Evolutionary conservation across 1,284 basidiomycete genomes (phyloP).

Genomic region (Trametes hirsuta): DNA sequence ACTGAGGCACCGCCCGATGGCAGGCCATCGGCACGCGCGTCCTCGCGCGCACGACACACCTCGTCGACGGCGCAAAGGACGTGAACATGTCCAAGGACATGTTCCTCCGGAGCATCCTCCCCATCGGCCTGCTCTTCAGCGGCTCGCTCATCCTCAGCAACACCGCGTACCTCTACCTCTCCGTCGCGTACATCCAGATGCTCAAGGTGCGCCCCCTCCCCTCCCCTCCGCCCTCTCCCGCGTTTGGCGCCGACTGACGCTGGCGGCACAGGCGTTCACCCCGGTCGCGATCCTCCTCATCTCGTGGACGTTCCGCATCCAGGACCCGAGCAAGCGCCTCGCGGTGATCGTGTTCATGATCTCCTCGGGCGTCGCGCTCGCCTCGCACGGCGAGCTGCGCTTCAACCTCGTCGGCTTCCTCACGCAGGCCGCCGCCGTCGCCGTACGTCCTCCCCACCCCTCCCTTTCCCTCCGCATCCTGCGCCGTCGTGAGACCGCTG

Average conservation of each 20-base stretch:
- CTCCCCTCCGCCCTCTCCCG: neutral
- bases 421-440: constrained; percentile 81
- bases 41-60: constrained; percentile 83
- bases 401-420: constrained; percentile 91
- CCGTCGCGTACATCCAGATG: constrained; percentile 97
- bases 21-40: constrained; percentile 89
- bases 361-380: constrained; percentile 87
- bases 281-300: constrained; percentile 96
- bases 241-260: neutral
- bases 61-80: constrained; percentile 90
- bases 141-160: constrained; percentile 92
- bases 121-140: constrained; percentile 92
- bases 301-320: constrained; percentile 88
- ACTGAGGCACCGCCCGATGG: no score
- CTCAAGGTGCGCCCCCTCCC: constrained; percentile 69
- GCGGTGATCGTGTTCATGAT: constrained; percentile 91
- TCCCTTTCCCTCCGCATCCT: neutral
- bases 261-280: constrained; percentile 77
- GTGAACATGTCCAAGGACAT: constrained; percentile 83
- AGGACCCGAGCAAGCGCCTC: constrained; percentile 85
- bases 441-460: constrained; percentile 38
- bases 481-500: constrained; percentile 35
- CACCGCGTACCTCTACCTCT: constrained; percentile 92
- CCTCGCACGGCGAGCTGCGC: constrained; percentile 84
- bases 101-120: constrained; percentile 88